Evolutionary conservation across 2,329 filamentous ascomycete species (phyloP), one percentile per base, ranked within the genome.

Genomic region (Alternaria hordeiaustralica): DNA sequence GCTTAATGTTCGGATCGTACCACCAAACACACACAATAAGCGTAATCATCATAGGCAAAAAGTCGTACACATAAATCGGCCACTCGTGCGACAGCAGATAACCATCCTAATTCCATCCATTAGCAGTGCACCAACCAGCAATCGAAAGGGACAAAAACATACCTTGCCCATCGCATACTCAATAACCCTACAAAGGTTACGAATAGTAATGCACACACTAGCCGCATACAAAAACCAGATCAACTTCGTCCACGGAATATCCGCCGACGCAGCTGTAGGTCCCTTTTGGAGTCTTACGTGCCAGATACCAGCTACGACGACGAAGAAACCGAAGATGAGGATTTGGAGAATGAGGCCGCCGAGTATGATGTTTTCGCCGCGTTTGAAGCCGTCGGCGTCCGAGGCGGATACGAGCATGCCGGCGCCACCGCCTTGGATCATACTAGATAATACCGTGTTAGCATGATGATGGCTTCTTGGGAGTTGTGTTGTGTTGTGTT

Each of bases 341-440:
- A 90, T 81, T 71, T 90, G 88, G 15, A 89, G 73, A 30, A 86
- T 73, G 3, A 90, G 78, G 2, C 88, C 88, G 1, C 69, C 84
- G 8, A 89, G 75, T n/a, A 90, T 84, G 53, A 89, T 79, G 18
- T 84, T 82, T 66, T 86, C 73, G n/a, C 84, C 86, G 12, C 77
- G 75, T 25, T 81, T 68, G 53, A 75, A 23, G 47, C 66, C 44
- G 53, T 63, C 36, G 7, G 66, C 21, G 25, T 75, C 71, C 1
- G 73, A 73, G 0, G 77, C 72, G 30, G 68, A 61, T 9, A 71
- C 68, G 13, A 84, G 72, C 13, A 83, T 81, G 36, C 81, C 84
- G n/a, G 82, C 84, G 26, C 84, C 85, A 26, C 77, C 78, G 13
- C 78, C 79, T 71, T 89, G 87, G 4, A 87, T 74, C 3, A 83